Evolutionary conservation across 169 alveolate genomes (phyloP), one percentile per base, ranked within the genome.

Genomic region (Plasmodium inui): DNA sequence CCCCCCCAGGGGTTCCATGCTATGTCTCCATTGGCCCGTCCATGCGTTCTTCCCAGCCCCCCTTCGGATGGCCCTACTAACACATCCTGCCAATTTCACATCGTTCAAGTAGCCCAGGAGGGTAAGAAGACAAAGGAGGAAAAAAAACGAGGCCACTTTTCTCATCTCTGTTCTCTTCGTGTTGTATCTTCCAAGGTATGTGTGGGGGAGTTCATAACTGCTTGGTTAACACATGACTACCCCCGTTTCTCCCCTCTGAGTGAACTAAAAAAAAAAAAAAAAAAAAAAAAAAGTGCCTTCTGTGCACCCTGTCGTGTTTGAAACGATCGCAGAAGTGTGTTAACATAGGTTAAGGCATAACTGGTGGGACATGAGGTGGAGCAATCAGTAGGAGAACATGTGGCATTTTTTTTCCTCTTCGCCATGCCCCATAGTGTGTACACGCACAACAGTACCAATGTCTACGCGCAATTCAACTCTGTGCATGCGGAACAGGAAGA

Each of bases 111-210:
- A 67, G 14, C n/a, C 39, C 8, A 28, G 41, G 37, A 67, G 67
- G 72, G 17, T 17, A 26, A 81, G 8, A n/a, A 86, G 22, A 50
- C 61, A 50, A 34, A 86, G 50, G 71, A 46, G 55, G 30, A 55
- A 19, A 44, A 86, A 50, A 73, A 86, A 50, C 14, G 81, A 53
- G 67, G 57, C 46, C 70, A 86, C 44, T 32, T 86, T 86, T 83
- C 76, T 86, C 93, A 86, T 86, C 26, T 86, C 93, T 26, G 55
- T 41, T 39, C 26, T 39, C 55, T 17, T 30, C 76, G 3, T 84
- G 76, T 67, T 28, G 61, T 50, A 50, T 50, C 61, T 50, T 50
- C 61, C 61, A 22, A 50, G 10, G 19, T 50, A 26, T 0, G 22
- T 0, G 22, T 12, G 6, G 14, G 61, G 5, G 19, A 2, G 19